Evolutionary conservation across 2,329 filamentous ascomycete genomes (phyloP).

Genomic region (Drechslerella dactyloides): DNA sequence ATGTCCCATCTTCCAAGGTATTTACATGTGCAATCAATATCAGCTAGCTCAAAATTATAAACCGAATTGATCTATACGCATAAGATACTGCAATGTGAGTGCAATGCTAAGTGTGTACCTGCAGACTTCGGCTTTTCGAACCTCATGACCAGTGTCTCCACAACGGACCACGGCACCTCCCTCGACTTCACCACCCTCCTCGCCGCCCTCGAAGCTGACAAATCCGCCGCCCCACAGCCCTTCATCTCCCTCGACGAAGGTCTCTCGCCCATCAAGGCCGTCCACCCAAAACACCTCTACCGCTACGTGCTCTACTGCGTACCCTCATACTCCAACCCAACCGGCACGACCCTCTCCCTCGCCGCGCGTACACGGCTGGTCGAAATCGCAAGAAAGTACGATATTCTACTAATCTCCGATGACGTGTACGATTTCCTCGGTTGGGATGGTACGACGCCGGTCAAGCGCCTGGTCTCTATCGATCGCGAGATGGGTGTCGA

Average conservation of each 20-base stretch:
- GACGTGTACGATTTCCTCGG: slow-evolving; percentile 89
- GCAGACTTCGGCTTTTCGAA: slow-evolving; percentile 45
- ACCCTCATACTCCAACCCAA: slow-evolving; percentile 88
- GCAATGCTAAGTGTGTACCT: background rate
- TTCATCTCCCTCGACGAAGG: slow-evolving; percentile 12
- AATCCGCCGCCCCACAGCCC: slow-evolving; percentile 58
- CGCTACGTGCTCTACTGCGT: slow-evolving; percentile 87
- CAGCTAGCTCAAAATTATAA: no score
- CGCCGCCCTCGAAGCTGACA: slow-evolving; percentile 84
- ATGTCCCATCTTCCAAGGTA: slow-evolving; percentile 53
- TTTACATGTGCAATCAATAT: no score
- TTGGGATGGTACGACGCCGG: slow-evolving; percentile 40
- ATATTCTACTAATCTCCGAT: slow-evolving; percentile 84
- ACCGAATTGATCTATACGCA: no score
- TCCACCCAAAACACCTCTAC: slow-evolving; percentile 65
- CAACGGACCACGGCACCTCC: slow-evolving; percentile 85
- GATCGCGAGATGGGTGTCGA: slow-evolving; percentile 40
- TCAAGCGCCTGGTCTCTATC: slow-evolving; percentile 32
- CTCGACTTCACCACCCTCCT: slow-evolving; percentile 95
- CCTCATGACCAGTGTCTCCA: slow-evolving; percentile 36
- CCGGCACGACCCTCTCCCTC: slow-evolving; percentile 79
- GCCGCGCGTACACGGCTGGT: slow-evolving; percentile 72
- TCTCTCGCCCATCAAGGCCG: slow-evolving; percentile 24
- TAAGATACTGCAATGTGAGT: background rate
- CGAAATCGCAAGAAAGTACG: slow-evolving; percentile 74